These are phyloP conservation scores for Clausena lansium DNA, from an alignment of 345 rosid genomes.

Conservation along the genomic window DNA sequence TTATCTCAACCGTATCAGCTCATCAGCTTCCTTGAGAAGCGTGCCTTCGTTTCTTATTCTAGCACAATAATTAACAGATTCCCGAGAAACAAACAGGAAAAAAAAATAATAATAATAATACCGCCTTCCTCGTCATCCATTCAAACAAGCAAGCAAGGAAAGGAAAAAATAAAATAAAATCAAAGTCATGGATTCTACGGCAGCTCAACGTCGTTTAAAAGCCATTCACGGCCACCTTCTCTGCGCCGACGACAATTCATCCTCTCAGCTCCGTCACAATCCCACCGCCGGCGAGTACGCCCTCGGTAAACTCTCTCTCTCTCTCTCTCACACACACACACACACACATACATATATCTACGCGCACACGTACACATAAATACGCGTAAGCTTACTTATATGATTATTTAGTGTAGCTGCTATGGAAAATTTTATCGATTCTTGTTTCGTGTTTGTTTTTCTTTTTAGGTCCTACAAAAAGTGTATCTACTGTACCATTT, in stretches of 20 bases:
- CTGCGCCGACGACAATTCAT: conserved; percentile 30
- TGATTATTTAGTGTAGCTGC: background rate
- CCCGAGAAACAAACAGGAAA: background rate
- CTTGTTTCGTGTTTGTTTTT: background rate
- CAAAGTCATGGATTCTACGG: conserved; percentile 40
- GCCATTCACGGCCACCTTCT: conserved; percentile 65
- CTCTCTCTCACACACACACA: background rate
- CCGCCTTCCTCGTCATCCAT: background rate
- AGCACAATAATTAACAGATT: background rate
- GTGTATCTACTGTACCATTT: no score
- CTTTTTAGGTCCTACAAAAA: background rate
- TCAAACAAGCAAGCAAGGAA: background rate
- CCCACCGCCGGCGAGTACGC: conserved; percentile 77
- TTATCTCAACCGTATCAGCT: background rate
- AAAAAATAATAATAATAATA: no score
- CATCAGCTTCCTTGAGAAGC: background rate
- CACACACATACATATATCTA: no score
- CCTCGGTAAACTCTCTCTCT: conserved; percentile 37
- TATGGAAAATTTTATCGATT: background rate
- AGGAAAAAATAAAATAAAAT: background rate
- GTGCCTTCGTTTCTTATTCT: conserved; percentile 5
- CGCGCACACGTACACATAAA: no score
- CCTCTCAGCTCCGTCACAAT: conserved; percentile 39
- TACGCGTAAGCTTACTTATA: no score
- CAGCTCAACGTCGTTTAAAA: conserved; percentile 72